A percentile compares a stretch with the other conserved stretches of the same genome.
Conservation (phyloP, 2,329 filamentous ascomycete genomes). For the Fonsecaea nubica region DNA sequence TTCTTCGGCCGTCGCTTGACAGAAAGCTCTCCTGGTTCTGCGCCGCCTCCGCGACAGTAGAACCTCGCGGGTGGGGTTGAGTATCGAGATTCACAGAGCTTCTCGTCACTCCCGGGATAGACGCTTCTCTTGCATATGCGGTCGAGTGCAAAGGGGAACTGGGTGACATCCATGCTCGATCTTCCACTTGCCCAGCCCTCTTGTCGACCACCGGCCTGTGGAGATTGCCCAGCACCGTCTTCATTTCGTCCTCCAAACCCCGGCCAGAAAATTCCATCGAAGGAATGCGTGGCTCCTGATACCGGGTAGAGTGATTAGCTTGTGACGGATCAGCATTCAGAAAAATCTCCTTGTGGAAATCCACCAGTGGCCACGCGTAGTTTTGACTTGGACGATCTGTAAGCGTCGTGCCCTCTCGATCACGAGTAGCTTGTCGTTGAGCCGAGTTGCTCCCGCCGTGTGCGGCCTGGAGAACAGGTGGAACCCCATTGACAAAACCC, state of each 20-base stretch:
- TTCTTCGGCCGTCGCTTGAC: conserved; percentile 5
- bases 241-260: conserved; percentile 19
- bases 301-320: not conserved
- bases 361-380: conserved; percentile 31
- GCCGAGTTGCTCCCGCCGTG: not conserved
- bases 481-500: conserved; percentile 29
- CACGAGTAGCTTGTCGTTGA: not conserved
- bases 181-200: not conserved
- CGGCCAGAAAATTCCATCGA: conserved; percentile 16
- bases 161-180: conserved; percentile 16
- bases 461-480: conserved; percentile 22
- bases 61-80: not conserved
- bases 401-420: not conserved
- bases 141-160: conserved; percentile 3
- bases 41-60: not conserved
- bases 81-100: not conserved
- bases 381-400: not conserved
- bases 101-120: not conserved
- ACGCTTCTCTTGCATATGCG: conserved; percentile 21
- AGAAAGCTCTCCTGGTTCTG: not conserved
- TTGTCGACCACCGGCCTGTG: not conserved
- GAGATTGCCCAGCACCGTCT: conserved; percentile 15
- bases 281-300: conserved; percentile 33
- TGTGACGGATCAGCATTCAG: conserved; percentile 27
- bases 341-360: conserved; percentile 31